These are phyloP conservation scores for Colletotrichum neosansevieriae DNA, from an alignment of 2,329 filamentous ascomycete genomes.

Conservation along the genomic window DNA sequence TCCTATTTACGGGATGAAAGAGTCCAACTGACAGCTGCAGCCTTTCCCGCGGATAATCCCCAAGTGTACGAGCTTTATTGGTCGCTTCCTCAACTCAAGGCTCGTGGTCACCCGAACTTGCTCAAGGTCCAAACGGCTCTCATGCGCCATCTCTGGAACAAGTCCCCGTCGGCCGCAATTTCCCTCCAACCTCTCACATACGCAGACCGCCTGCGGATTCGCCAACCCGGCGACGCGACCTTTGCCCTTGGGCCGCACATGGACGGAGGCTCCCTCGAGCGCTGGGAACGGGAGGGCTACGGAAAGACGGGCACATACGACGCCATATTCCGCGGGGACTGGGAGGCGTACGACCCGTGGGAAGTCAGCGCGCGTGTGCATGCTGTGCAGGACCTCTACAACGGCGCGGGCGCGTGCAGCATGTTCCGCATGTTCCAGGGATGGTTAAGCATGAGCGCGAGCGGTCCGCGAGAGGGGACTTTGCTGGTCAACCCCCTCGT, in stretches of 20 bases:
- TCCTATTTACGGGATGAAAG: background rate
- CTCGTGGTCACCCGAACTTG: conserved; percentile 75
- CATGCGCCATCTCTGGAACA: conserved; percentile 71
- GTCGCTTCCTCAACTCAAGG: conserved; percentile 75
- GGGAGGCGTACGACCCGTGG: conserved; percentile 88
- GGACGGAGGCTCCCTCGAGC: conserved; percentile 80
- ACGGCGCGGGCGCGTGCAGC: conserved; percentile 83
- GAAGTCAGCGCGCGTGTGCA: conserved; percentile 77
- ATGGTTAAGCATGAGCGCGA: conserved; percentile 85
- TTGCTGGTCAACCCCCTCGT: conserved; percentile 85
- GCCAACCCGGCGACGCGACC: conserved; percentile 75
- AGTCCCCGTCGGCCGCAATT: conserved; percentile 60
- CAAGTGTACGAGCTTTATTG: conserved; percentile 84
- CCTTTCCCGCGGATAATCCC: conserved; percentile 74
- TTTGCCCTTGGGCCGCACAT: conserved; percentile 81
- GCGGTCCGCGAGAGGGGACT: conserved; percentile 80
- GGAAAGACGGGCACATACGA: conserved; percentile 77
- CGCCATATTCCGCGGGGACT: conserved; percentile 77
- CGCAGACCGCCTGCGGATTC: conserved; percentile 78
- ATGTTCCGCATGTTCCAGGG: conserved; percentile 93
- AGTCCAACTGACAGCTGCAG: conserved; percentile 48
- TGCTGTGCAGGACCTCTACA: conserved; percentile 80
- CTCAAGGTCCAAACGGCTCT: conserved; percentile 71
- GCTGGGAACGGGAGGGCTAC: conserved; percentile 80
- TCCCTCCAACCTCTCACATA: conserved; percentile 73